Evolutionary conservation across 1,284 basidiomycete genomes (phyloP).

Genomic region (Puccinia triticina): DNA sequence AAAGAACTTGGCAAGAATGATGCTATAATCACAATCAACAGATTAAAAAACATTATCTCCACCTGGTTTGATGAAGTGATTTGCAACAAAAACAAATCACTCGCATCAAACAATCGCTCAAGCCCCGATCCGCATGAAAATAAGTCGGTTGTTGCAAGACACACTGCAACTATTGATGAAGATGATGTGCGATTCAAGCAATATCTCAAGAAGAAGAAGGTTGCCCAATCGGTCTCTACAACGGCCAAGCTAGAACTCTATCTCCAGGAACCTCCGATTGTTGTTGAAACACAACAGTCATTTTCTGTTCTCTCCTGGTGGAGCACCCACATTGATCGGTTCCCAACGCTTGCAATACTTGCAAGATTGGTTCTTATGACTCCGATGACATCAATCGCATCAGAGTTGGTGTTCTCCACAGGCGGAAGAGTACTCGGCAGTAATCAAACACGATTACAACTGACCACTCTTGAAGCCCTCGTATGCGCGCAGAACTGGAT

Average conservation of each 20-base stretch:
- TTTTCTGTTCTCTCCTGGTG: background rate
- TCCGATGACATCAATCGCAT: slow-evolving; percentile 14
- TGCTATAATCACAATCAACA: background rate
- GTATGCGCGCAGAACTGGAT: no score
- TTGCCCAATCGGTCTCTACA: background rate
- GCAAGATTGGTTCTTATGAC: background rate
- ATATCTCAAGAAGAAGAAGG: no score
- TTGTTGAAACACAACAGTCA: background rate
- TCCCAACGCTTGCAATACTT: background rate
- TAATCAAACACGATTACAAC: no score
- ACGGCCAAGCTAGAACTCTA: background rate
- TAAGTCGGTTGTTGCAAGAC: no score
- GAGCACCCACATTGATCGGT: background rate
- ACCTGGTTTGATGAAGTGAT: background rate
- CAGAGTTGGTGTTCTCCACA: background rate
- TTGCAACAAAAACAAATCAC: no score
- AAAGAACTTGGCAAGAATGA: background rate
- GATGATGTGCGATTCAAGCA: no score
- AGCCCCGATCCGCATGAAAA: no score
- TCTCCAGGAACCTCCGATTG: background rate
- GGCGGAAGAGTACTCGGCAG: no score
- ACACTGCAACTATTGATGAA: no score
- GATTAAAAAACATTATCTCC: background rate
- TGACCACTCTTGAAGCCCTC: no score
- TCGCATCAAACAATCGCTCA: no score